These are phyloP conservation scores for Ophiostoma novo-ulmi DNA, from an alignment of 2,329 filamentous ascomycete genomes.

Conservation along the genomic window DNA sequence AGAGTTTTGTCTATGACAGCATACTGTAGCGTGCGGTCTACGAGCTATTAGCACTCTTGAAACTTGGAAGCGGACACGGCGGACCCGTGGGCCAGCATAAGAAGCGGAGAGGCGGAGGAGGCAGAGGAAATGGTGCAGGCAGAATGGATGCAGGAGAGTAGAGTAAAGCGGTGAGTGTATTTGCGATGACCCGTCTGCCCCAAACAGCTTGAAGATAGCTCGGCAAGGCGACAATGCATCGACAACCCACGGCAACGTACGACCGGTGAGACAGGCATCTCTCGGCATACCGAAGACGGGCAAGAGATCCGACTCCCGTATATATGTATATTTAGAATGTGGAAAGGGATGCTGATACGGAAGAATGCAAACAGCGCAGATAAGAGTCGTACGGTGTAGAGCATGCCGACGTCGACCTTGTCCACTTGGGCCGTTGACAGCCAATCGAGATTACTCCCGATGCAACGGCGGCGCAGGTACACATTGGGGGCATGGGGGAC, in stretches of 20 bases:
- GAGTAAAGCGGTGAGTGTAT: neutral
- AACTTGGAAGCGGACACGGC: constrained; percentile 10
- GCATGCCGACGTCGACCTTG: neutral
- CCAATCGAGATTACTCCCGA: neutral
- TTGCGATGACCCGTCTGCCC: neutral
- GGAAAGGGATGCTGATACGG: neutral
- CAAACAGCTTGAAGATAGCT: neutral
- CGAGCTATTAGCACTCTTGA: neutral
- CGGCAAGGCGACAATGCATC: neutral
- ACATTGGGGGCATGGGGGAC: neutral
- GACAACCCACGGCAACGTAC: neutral
- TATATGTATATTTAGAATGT: neutral
- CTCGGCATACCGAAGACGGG: constrained; percentile 14
- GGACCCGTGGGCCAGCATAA: constrained; percentile 7
- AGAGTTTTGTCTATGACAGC: neutral
- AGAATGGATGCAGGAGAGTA: neutral
- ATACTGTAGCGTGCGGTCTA: neutral
- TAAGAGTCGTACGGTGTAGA: constrained; percentile 12
- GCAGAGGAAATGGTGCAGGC: neutral
- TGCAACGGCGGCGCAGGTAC: constrained; percentile 13
- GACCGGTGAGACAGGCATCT: neutral
- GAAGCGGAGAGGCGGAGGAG: neutral
- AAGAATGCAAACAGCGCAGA: neutral
- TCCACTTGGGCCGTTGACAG: neutral
- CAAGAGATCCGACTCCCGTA: constrained; percentile 10